Percentiles rank a stretch among this genome's conserved stretches.
Evolutionary conservation across 164 flowering plant species (phyloP).

Genomic region (Stephania yunnanensis): DNA sequence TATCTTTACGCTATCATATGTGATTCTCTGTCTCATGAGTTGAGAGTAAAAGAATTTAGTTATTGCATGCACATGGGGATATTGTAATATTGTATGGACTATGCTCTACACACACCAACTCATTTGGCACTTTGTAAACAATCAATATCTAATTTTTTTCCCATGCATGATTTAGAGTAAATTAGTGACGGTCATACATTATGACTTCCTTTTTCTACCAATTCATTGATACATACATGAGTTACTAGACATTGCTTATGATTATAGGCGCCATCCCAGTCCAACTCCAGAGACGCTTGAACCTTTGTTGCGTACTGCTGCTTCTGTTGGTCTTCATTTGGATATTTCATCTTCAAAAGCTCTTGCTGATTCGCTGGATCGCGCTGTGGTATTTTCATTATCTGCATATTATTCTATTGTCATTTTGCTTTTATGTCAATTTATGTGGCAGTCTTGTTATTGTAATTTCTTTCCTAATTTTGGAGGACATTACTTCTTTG

Average conservation of each 20-base stretch:
- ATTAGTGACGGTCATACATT: neutral
- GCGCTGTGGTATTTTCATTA: slow-evolving; percentile 58
- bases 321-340: slow-evolving; percentile 76
- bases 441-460: neutral
- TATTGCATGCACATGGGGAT: neutral
- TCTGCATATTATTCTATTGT: neutral
- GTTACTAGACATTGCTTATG: slow-evolving; percentile 7
- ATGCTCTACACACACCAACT: neutral
- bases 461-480: neutral
- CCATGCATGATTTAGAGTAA: neutral
- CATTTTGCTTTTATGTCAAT: neutral
- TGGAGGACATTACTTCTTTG: neutral
- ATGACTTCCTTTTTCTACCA: neutral
- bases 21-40: too few relatives aligned
- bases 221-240: neutral
- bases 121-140: neutral
- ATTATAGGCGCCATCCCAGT: slow-evolving; percentile 89
- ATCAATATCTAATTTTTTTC: neutral
- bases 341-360: slow-evolving; percentile 94
- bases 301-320: slow-evolving; percentile 84
- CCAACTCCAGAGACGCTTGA: slow-evolving; percentile 97
- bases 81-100: neutral
- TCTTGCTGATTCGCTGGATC: slow-evolving; percentile 96
- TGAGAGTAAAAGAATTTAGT: too few relatives aligned
- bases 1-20: too few relatives aligned